phyloP scores from a whole-genome alignment of 2,329 filamentous ascomycete genomes.

The Fusarium udum region DNA sequence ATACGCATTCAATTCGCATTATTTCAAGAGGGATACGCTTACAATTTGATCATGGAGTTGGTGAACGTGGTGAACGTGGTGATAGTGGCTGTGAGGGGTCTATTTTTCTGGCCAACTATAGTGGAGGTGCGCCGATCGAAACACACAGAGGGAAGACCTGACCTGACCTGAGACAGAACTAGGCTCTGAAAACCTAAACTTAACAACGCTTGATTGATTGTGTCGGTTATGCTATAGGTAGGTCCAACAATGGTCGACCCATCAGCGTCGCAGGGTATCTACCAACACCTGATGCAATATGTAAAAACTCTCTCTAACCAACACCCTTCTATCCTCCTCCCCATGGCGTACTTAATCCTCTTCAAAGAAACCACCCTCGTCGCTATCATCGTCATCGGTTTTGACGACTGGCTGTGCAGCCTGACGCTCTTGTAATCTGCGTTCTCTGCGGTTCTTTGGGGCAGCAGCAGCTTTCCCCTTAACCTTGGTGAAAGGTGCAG shows the following conservation, averaged over 20 bases:
- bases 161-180: background rate
- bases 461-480: constrained; percentile 41
- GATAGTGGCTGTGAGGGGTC: constrained; percentile 25
- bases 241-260: constrained; percentile 20
- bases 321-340: background rate
- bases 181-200: constrained; percentile 7
- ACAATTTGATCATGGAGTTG: background rate
- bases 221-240: constrained; percentile 13
- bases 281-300: constrained; percentile 30
- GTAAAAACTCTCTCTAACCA: constrained; percentile 11
- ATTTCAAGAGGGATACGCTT: background rate
- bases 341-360: constrained; percentile 6
- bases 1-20: background rate
- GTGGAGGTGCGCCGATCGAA: constrained; percentile 16
- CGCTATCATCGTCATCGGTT: constrained; percentile 59
- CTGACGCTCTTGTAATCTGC: constrained; percentile 49
- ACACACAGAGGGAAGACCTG: background rate
- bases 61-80: background rate
- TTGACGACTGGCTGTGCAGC: constrained; percentile 44
- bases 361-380: constrained; percentile 69
- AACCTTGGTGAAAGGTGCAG: constrained; percentile 21
- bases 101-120: constrained; percentile 8
- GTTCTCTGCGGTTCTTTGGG: constrained; percentile 50
- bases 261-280: constrained; percentile 29
- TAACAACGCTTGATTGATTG: constrained; percentile 15